phyloP scores from a whole-genome alignment of 495 filamentous ascomycete genomes.

The Apiosordaria backusii region DNA sequence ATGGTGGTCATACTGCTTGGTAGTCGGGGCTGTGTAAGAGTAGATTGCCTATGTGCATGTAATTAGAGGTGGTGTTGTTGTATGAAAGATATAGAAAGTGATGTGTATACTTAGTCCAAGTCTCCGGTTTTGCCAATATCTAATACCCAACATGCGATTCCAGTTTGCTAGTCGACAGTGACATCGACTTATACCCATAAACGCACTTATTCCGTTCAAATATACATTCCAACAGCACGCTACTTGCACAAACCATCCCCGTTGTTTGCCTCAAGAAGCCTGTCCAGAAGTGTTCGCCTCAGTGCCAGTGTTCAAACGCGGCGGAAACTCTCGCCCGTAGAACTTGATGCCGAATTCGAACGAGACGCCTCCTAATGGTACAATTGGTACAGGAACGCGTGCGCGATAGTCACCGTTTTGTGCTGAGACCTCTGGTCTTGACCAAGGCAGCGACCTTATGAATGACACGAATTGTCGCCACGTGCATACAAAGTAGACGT shows the following conservation, averaged over 20 bases:
- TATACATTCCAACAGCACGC: too few species aligned
- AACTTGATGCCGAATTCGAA: background rate
- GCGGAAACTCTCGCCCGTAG: background rate
- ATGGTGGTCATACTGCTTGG: constrained; percentile 58
- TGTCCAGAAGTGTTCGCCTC: background rate
- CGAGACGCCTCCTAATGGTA: background rate
- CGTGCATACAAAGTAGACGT: background rate
- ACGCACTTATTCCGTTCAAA: too few species aligned
- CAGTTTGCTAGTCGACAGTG: too few species aligned
- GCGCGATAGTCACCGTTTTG: background rate
- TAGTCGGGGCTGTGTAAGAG: constrained; percentile 6
- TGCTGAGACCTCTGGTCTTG: background rate
- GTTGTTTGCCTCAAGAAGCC: background rate
- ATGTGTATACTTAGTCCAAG: background rate
- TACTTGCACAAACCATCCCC: too few species aligned
- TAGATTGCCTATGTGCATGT: constrained; percentile 21
- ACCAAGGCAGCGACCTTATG: background rate
- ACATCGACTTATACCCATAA: too few species aligned
- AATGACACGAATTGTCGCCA: background rate
- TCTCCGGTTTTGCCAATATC: background rate
- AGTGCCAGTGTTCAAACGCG: background rate
- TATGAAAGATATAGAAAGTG: background rate
- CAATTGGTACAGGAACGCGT: background rate
- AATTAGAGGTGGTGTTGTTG: constrained; percentile 3
- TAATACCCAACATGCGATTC: background rate